Conservation (phyloP, 179 eudicot species). For the Amaranthus tricolor region DNA sequence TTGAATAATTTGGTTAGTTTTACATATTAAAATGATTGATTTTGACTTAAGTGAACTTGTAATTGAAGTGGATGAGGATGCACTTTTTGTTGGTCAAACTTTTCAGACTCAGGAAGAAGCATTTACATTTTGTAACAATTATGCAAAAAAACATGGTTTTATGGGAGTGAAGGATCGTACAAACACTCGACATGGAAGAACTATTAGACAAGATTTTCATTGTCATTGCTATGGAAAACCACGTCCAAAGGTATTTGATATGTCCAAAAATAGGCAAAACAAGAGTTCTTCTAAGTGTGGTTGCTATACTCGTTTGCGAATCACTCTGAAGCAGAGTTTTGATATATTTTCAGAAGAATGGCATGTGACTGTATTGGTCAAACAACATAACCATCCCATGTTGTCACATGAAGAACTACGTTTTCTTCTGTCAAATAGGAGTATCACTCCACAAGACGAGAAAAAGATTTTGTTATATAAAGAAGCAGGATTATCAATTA, state of each 20-base stretch:
- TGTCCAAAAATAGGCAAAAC: constrained; percentile 14
- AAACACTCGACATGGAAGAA: constrained; percentile 5
- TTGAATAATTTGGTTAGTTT: too few relatives aligned
- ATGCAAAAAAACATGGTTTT: constrained; percentile 22
- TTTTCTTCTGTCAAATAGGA: constrained; percentile 17
- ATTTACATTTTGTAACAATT: constrained; percentile 14
- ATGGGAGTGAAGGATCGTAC: constrained; percentile 12
- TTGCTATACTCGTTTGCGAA: constrained; percentile 17
- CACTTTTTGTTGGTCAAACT: constrained; percentile 9
- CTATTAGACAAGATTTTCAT: constrained; percentile 18
- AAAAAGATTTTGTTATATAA: constrained; percentile 3
- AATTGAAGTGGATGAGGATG: neutral
- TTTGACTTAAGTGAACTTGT: neutral
- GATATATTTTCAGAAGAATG: constrained; percentile 28
- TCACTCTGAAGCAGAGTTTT: constrained; percentile 12
- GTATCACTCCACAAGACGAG: constrained; percentile 15
- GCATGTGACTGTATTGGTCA: constrained; percentile 26
- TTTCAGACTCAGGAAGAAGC: constrained; percentile 13
- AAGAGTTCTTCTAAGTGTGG: constrained; percentile 5
- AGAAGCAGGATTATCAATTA: constrained; percentile 14
- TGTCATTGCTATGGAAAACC: constrained; percentile 13
- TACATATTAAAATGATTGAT: neutral
- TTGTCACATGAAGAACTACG: neutral
- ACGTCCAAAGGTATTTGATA: constrained; percentile 3
- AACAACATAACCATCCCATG: constrained; percentile 12